Evolutionary conservation across 192 early-diverging fungal species (phyloP), one percentile per base, ranked within the genome.

Genomic region (Podila epigama): DNA sequence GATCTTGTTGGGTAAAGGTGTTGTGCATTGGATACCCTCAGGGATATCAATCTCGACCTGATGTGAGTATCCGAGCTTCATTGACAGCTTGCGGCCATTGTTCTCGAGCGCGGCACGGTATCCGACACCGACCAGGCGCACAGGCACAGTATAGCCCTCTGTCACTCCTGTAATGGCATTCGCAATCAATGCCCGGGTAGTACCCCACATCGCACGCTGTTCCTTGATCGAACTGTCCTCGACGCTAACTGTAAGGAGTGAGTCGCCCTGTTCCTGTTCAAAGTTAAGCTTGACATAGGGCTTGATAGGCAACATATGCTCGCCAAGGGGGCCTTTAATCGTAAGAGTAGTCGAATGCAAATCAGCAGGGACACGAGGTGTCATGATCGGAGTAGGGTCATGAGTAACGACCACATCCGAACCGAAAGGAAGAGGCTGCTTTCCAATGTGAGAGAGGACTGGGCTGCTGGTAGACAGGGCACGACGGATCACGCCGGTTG

Each of bases 171-270:
- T 82, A 33, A 99, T 90, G 62, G 92, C 90, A 77, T 94, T 94
- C 50, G 89, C 87, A 34, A 97, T 88, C 40, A 95, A 80, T n/a
- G 93, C 91, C 31, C 95, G 86, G 6, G 96, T 95, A 4, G 97
- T 99, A 50, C 97, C 97, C 97, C 97, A 99, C 94, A 99, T 97
- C 58, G 89, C 82, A 60, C 87, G 70, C 79, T 99, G 96, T 50
- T 89, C 84, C 69, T 91, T 90, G 60, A 87, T 72, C n/a, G 66
- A 60, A 13, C 84, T 75, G 65, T 95, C 85, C 12, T 70, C 53
- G 4, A 98, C 84, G 1, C 37, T 54, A 8, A 95, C 72, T 57
- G 77, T 72, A 34, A 88, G 60, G 36, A 83, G 86, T 51, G 66
- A 55, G 62, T 88, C 86, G 25, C 57, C 58, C 42, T 80, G 69